Conservation (phyloP, 495 filamentous ascomycete species). For the Cercophora sp. region DNA sequence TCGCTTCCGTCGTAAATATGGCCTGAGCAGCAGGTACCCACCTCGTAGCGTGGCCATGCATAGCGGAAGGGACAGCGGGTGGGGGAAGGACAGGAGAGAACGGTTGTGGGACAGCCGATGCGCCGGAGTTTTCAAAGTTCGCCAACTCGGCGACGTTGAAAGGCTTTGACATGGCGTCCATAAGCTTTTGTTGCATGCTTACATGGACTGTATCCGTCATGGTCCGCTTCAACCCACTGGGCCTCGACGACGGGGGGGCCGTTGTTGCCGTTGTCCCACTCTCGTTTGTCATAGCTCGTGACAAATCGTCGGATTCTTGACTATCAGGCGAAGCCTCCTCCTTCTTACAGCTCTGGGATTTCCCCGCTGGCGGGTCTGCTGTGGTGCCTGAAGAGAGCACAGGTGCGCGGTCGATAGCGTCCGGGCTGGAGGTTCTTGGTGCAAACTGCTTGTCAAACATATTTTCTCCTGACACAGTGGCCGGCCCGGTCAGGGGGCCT, state of each 20-base stretch:
- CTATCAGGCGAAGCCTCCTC: constrained; percentile 4
- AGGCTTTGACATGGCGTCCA: constrained; percentile 84
- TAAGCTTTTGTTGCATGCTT: constrained; percentile 74
- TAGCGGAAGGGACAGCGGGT: constrained; percentile 37
- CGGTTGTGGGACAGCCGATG: constrained; percentile 40
- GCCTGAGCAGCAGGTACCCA: constrained; percentile 91
- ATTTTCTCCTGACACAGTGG: constrained; percentile 61
- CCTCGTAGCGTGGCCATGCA: constrained; percentile 82
- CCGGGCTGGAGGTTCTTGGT: constrained; percentile 50
- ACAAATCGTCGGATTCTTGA: constrained; percentile 48
- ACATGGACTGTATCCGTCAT: constrained; percentile 74
- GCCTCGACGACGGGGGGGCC: constrained; percentile 52
- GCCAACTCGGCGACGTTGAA: constrained; percentile 55
- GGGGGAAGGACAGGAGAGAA: constrained; percentile 30
- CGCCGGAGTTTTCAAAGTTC: constrained; percentile 39
- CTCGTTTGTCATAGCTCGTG: constrained; percentile 54
- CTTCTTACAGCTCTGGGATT: too few species aligned
- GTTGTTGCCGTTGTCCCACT: constrained; percentile 50
- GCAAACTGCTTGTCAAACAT: constrained; percentile 77
- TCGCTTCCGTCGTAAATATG: constrained; percentile 88
- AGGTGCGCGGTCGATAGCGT: constrained; percentile 36
- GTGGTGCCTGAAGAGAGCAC: constrained; percentile 23
- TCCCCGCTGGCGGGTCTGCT: not conserved
- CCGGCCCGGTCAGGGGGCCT: constrained; percentile 74
- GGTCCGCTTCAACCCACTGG: constrained; percentile 73